Evolutionary conservation across 1,284 basidiomycete species (phyloP), one percentile per base, ranked within the genome.

Genomic region (Papiliotrema terrestris): DNA sequence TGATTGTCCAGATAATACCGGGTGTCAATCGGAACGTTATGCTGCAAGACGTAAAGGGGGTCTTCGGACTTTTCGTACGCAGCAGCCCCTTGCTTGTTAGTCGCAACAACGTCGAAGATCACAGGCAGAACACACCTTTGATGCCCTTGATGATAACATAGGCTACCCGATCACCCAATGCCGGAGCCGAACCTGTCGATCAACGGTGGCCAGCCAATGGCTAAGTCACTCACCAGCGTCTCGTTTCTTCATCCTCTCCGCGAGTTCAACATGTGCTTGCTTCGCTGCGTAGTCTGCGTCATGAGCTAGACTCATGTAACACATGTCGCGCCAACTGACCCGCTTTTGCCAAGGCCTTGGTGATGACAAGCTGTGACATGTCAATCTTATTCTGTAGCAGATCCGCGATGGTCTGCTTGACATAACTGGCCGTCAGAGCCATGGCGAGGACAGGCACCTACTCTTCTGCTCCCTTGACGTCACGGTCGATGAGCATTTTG

Each of bases 31-130:
- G 93, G 93, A 41, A 98, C 85, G 69, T 91, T 98, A 76, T 98
- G 91, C 74, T 97, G 93, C 20, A 98, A 82, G 8, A 97, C 93
- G 65, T 91, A 97, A 52, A 98, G 82, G 0, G 93, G 93, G 69
- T 97, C 93, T 71, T 98, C 93, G 0, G 93, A 95, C 74, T 96
- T 96, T 72, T 97, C 94, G 63, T 95, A 98, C 17, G 93, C 93
- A n/a, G 92, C 91, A 25, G 94, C 93, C 65, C 91, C 90, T 90
- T 58, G 45, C 17, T 29, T 8, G 20, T 47, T 17, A 45, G 38
- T 3, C 32, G 25, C 25, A 44, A 20, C 19, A 19, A 32, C 29
- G 29, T 32, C n/a, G n/a, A n/a, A n/a, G n/a, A n/a, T n/a, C n/a
- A n/a, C n/a, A n/a, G n/a, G n/a, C n/a, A n/a, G n/a, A n/a, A 59